Evolutionary conservation across 495 filamentous ascomycete species (phyloP).

Genomic region (Podospora comata): DNA sequence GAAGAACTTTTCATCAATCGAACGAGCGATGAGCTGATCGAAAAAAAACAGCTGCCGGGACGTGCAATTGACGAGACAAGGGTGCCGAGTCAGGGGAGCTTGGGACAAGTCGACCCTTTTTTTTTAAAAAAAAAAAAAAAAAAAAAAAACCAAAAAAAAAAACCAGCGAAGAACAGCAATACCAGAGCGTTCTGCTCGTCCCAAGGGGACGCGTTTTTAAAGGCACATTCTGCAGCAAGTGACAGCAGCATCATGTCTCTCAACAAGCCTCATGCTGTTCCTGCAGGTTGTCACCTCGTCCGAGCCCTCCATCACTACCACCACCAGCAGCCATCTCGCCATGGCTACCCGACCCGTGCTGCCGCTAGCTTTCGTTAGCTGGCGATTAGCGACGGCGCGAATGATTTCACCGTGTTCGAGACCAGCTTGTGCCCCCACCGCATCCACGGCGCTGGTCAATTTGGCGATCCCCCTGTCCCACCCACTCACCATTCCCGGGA

Average conservation of each 20-base stretch:
- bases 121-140: too few relatives aligned
- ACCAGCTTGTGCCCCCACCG: conserved; percentile 12
- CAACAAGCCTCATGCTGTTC: neutral
- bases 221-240: neutral
- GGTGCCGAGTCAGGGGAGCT: conserved; percentile 12
- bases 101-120: neutral
- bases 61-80: conserved; percentile 1
- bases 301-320: neutral
- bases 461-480: conserved; percentile 22
- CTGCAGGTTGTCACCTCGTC: neutral
- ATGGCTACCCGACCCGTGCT: conserved; percentile 16
- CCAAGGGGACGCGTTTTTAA: neutral
- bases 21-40: conserved; percentile 23
- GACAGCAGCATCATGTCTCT: too few relatives aligned
- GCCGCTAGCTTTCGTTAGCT: conserved; percentile 19
- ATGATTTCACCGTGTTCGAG: conserved; percentile 14
- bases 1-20: conserved; percentile 17
- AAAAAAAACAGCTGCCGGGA: conserved; percentile 3
- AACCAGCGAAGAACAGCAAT: neutral
- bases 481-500: conserved; percentile 22
- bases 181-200: neutral
- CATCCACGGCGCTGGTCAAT: conserved; percentile 26
- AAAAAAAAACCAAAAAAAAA: neutral
- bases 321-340: neutral
- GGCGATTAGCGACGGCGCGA: conserved; percentile 27